Evolutionary conservation across 352 stramenopile genomes (phyloP).

Genomic region (Phytophthora colocasiae): DNA sequence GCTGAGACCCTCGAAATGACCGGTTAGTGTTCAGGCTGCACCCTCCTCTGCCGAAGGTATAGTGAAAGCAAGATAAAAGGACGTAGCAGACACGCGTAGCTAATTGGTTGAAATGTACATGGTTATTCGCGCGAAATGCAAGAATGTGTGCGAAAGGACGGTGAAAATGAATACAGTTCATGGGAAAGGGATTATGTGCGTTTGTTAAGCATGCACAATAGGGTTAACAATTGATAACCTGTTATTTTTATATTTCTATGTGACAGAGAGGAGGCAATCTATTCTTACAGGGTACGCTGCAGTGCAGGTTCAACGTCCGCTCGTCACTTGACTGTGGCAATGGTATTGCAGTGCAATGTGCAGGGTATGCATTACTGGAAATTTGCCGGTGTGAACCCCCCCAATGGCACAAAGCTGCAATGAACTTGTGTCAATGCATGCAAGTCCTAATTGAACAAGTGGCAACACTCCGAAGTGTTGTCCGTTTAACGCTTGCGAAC

Average conservation of each 20-base stretch:
- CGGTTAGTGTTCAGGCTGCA: constrained; percentile 1
- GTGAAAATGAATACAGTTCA: too few species aligned
- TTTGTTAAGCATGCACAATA: too few species aligned
- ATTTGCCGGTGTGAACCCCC: too few species aligned
- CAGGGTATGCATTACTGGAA: too few species aligned
- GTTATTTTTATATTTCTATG: neutral
- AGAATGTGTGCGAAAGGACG: too few species aligned
- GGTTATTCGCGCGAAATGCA: too few species aligned
- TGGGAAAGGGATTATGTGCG: too few species aligned
- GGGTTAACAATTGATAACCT: neutral
- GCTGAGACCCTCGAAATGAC: constrained; percentile 16
- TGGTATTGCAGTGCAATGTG: too few species aligned
- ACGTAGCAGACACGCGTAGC: neutral
- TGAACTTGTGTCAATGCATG: too few species aligned
- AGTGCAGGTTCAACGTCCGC: neutral
- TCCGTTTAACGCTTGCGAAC: neutral
- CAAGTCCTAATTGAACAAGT: neutral
- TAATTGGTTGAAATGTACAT: constrained; percentile 11
- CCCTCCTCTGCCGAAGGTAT: constrained; percentile 16
- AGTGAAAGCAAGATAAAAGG: constrained; percentile 13
- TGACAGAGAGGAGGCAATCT: neutral
- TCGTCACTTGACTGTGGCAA: neutral
- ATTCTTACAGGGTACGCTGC: neutral
- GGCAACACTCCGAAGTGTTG: neutral
- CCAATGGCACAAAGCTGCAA: too few species aligned